Percentiles rank a stretch among this genome's conserved stretches.
Conservation (phyloP, 805 yeast genomes). For the Metschnikowia dekortorum region DNA sequence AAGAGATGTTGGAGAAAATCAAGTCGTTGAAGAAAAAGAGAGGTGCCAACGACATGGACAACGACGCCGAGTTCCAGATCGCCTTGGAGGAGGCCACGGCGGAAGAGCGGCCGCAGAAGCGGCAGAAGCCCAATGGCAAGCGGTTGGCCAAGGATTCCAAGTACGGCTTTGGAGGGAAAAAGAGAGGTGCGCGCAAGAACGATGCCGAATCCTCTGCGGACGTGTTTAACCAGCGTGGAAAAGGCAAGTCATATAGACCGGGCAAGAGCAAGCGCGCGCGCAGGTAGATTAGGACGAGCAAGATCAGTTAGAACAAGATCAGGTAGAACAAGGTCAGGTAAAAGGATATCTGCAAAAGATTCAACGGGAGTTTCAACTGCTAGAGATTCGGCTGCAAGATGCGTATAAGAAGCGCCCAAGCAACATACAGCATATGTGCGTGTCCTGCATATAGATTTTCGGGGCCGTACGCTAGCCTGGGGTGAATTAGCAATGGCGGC, state of each 20-base stretch:
- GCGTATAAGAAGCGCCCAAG: too few species aligned
- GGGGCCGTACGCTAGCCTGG: too few species aligned
- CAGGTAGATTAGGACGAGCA: neutral
- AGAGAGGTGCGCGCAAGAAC: conserved; percentile 67
- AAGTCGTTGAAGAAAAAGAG: conserved; percentile 89
- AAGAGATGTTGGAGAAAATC: conserved; percentile 83
- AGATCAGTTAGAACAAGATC: too few species aligned
- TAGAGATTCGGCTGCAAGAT: too few species aligned
- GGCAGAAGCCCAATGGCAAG: conserved; percentile 57
- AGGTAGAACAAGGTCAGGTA: too few species aligned
- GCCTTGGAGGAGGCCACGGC: conserved; percentile 91
- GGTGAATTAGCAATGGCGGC: too few species aligned
- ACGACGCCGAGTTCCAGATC: conserved; percentile 75
- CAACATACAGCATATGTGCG: too few species aligned
- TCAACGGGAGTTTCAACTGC: too few species aligned
- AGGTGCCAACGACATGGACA: conserved; percentile 63
- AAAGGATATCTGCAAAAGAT: too few species aligned
- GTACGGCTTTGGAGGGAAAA: conserved; percentile 76
- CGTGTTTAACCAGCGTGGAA: conserved; percentile 27
- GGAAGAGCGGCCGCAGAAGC: conserved; percentile 45
- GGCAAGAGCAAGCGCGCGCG: conserved; percentile 37
- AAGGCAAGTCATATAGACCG: conserved; percentile 28
- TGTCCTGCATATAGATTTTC: too few species aligned
- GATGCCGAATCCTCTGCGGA: conserved; percentile 70
- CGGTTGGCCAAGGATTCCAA: conserved; percentile 68